These are phyloP conservation scores for Penicillium alfredii DNA, from an alignment of 495 filamentous ascomycete species.

Conservation along the genomic window DNA sequence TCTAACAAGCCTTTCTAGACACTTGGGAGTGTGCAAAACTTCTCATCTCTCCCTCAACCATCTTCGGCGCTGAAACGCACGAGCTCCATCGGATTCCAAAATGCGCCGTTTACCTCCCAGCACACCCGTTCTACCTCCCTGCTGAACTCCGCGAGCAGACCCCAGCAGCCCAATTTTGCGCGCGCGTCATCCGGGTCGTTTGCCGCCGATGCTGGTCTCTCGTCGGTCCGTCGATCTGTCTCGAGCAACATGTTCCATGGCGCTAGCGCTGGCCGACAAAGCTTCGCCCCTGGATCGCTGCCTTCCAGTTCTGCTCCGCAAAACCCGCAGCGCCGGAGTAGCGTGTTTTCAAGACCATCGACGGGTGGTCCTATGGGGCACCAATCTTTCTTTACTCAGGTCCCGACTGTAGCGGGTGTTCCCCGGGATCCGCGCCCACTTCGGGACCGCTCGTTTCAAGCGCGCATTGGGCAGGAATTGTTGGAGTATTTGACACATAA, in stretches of 20 bases:
- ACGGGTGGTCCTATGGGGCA: constrained; percentile 57
- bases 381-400: constrained; percentile 89
- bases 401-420: constrained; percentile 67
- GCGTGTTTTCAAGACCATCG: constrained; percentile 69
- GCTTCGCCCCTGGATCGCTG: constrained; percentile 61
- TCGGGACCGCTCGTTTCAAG: constrained; percentile 71
- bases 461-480: constrained; percentile 78
- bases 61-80: constrained; percentile 95
- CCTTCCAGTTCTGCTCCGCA: constrained; percentile 40
- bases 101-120: constrained; percentile 57
- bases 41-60: constrained; percentile 77
- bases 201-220: constrained; percentile 65
- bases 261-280: constrained; percentile 54
- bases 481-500: constrained; percentile 84
- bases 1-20: constrained; percentile 48
- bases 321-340: constrained; percentile 67
- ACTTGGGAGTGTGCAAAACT: constrained; percentile 69
- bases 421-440: constrained; percentile 86
- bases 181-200: constrained; percentile 76
- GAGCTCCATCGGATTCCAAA: constrained; percentile 68
- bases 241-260: constrained; percentile 62
- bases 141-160: constrained; percentile 80
- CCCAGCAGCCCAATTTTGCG: constrained; percentile 77
- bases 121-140: constrained; percentile 77
- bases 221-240: constrained; percentile 83